Conservation (phyloP, 306 rosid species). For the Adenanthera pavonina region DNA sequence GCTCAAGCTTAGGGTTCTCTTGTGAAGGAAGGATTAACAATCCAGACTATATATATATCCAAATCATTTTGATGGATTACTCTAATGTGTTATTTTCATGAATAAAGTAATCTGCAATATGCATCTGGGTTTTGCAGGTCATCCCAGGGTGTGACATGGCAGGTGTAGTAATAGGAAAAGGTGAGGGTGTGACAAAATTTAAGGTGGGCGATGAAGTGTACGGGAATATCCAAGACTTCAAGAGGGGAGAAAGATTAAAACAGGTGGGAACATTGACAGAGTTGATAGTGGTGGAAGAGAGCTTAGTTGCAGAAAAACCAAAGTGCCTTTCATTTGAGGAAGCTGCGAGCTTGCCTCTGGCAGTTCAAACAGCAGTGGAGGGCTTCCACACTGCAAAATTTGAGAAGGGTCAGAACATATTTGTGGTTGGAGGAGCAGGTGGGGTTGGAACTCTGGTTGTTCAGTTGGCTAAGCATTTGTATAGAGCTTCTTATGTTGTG, state of each 20-base stretch:
- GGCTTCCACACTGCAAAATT: constrained; percentile 46
- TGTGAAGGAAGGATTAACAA: too few relatives aligned
- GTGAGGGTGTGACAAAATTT: constrained; percentile 35
- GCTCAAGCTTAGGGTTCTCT: too few relatives aligned
- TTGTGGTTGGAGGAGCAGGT: constrained; percentile 58
- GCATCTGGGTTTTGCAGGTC: constrained; percentile 31
- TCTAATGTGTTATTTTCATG: too few relatives aligned
- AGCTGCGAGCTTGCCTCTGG: constrained; percentile 58
- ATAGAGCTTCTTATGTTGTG: constrained; percentile 52
- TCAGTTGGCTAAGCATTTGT: constrained; percentile 51
- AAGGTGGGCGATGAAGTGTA: constrained; percentile 51
- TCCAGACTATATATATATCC: too few relatives aligned
- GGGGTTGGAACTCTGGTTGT: constrained; percentile 55
- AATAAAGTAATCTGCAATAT: too few relatives aligned
- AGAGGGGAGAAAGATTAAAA: constrained; percentile 32
- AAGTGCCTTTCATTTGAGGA: constrained; percentile 52
- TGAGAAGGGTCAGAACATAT: constrained; percentile 44
- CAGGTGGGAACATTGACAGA: constrained; percentile 58
- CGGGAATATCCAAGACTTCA: constrained; percentile 59
- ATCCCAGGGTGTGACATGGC: constrained; percentile 64
- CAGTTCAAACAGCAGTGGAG: constrained; percentile 52
- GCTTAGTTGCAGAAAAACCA: constrained; percentile 44
- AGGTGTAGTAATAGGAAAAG: constrained; percentile 45
- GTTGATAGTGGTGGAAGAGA: constrained; percentile 51
- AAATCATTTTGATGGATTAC: too few relatives aligned